These are phyloP conservation scores for Golubevia sp. DNA, from an alignment of 1,284 basidiomycete species.

Conservation along the genomic window DNA sequence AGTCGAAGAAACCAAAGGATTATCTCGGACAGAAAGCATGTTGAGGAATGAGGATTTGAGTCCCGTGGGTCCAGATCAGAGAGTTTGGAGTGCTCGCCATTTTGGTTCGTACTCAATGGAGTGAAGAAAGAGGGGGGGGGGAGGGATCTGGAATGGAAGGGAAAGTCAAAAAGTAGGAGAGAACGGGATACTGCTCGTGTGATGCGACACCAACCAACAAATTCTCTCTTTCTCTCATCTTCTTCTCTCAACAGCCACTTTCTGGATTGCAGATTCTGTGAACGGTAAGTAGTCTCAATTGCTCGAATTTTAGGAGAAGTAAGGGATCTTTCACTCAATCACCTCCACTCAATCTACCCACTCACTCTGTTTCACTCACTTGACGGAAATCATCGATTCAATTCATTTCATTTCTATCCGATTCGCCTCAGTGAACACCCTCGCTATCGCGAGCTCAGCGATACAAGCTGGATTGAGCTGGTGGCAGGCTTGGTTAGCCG, in stretches of 20 bases:
- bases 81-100: slow-evolving; percentile 40
- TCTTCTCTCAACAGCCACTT: slow-evolving; percentile 14
- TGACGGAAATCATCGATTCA: no score
- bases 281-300: slow-evolving; percentile 45
- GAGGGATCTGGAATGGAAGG: not conserved
- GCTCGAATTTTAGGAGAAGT: slow-evolving; percentile 12
- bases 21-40: slow-evolving; percentile 9
- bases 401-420: no score
- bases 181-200: not conserved
- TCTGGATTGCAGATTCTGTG: slow-evolving; percentile 51
- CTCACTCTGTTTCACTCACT: no score
- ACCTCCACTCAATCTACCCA: no score
- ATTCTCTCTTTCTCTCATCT: not conserved
- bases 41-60: slow-evolving; percentile 37
- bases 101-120: no score
- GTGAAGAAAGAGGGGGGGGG: not conserved
- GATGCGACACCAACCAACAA: not conserved
- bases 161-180: not conserved
- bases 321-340: not conserved
- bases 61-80: slow-evolving; percentile 32
- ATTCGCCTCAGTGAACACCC: not conserved
- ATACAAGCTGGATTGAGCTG: slow-evolving; percentile 33
- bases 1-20: slow-evolving; percentile 1
- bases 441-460: slow-evolving; percentile 3
- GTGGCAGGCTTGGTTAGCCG: slow-evolving; percentile 40